Percentiles rank a stretch among this genome's conserved stretches.
Evolutionary conservation across 2,329 filamentous ascomycete species (phyloP).

Genomic region (Alternaria infectoria): DNA sequence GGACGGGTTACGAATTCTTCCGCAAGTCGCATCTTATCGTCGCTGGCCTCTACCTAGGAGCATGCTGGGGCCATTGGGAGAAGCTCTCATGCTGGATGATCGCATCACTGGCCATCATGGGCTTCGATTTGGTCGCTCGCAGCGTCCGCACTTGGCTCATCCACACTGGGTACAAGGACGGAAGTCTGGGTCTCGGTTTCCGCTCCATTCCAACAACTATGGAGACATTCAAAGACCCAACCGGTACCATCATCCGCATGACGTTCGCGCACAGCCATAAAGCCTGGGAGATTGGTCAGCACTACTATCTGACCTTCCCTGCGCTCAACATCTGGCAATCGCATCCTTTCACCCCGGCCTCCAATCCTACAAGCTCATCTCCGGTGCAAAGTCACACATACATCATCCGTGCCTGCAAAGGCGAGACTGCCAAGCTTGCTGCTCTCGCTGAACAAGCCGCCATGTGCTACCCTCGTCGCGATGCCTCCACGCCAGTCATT

Average conservation of each 20-base stretch:
- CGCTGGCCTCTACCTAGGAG: slow-evolving; percentile 6
- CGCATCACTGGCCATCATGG: slow-evolving; percentile 4
- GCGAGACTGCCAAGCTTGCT: slow-evolving; percentile 4
- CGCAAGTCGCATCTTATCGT: slow-evolving; percentile 10
- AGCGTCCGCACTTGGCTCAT: slow-evolving; percentile 7
- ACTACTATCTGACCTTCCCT: slow-evolving; percentile 7
- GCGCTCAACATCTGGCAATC: slow-evolving; percentile 13
- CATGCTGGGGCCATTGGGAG: slow-evolving; percentile 11
- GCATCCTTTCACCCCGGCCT: slow-evolving; percentile 4
- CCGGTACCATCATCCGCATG: slow-evolving; percentile 3
- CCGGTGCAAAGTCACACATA: slow-evolving; percentile 5
- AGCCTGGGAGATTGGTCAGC: slow-evolving; percentile 6
- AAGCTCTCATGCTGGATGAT: slow-evolving; percentile 10
- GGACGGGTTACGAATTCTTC: slow-evolving; percentile 12
- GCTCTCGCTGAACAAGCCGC: slow-evolving; percentile 7
- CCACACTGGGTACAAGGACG: slow-evolving; percentile 2
- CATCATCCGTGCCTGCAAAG: slow-evolving; percentile 9
- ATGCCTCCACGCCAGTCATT: slow-evolving; percentile 7
- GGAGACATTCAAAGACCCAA: slow-evolving; percentile 6
- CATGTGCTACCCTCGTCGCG: slow-evolving; percentile 3
- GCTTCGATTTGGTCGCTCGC: slow-evolving; percentile 3
- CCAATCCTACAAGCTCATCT: slow-evolving; percentile 1
- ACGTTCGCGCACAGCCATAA: slow-evolving; percentile 4
- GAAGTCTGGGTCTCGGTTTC: slow-evolving; percentile 1
- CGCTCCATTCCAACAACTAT: slow-evolving; percentile 2